Evolutionary conservation across 2,329 filamentous ascomycete genomes (phyloP).

Genomic region (Claviceps cyperi): DNA sequence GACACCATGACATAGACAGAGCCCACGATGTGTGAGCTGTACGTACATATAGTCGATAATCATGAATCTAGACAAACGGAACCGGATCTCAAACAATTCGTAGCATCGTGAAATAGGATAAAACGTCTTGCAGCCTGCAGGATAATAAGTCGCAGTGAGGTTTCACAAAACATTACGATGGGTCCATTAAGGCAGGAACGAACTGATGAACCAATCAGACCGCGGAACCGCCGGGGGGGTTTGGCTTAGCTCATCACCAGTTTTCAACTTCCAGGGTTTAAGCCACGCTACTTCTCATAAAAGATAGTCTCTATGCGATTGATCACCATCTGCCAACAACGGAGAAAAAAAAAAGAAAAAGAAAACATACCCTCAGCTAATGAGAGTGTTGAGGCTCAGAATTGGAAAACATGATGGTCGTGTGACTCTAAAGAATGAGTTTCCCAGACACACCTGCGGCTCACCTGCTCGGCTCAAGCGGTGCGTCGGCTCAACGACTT

Average conservation of each 20-base stretch:
- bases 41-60: neutral
- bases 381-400: neutral
- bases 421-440: constrained; percentile 19
- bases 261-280: neutral
- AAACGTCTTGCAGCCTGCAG: neutral
- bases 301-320: too few relatives aligned
- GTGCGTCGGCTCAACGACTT: constrained; percentile 20
- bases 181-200: neutral
- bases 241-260: neutral
- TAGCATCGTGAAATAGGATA: neutral
- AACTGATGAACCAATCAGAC: neutral
- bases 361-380: too few relatives aligned
- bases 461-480: constrained; percentile 44
- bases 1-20: too few relatives aligned
- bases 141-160: neutral
- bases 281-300: neutral
- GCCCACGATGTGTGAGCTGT: neutral
- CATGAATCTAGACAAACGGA: neutral
- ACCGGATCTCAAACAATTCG: neutral
- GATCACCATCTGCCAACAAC: neutral
- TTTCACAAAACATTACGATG: neutral
- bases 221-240: neutral
- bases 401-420: neutral
- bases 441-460: constrained; percentile 36
- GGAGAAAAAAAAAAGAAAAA: too few relatives aligned